A percentile compares a stretch with the other conserved stretches of the same genome.
Evolutionary conservation across 2,329 filamentous ascomycete genomes (phyloP).

Genomic region (Microdochium trichocladiopsis): DNA sequence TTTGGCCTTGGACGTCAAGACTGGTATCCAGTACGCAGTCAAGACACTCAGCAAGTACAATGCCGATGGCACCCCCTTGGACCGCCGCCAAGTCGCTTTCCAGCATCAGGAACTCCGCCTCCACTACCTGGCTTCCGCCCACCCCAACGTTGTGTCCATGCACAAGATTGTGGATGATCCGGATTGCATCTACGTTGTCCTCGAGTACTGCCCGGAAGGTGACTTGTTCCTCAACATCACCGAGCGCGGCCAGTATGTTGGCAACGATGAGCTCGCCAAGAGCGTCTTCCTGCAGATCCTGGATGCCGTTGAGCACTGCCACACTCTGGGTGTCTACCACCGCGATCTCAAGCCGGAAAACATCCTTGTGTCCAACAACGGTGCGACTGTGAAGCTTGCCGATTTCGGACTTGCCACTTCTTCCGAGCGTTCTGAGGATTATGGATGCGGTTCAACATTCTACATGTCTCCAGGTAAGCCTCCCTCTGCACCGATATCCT

Average conservation of each 20-base stretch:
- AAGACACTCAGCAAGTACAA: conserved; percentile 95
- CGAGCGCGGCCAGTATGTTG: conserved; percentile 85
- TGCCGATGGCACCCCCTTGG: conserved; percentile 60
- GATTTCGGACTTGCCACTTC: conserved; percentile 94
- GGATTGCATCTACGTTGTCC: conserved; percentile 91
- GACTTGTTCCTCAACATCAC: conserved; percentile 98
- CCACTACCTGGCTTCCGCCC: conserved; percentile 81
- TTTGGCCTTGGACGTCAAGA: conserved; percentile 76
- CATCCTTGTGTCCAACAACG: conserved; percentile 83
- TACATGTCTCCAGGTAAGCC: conserved; percentile 98
- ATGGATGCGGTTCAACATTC: conserved; percentile 96
- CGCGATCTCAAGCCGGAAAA: conserved; percentile 98
- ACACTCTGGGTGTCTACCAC: conserved; percentile 90
- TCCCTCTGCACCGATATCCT: not conserved
- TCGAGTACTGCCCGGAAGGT: conserved; percentile 95
- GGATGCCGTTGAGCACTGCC: conserved; percentile 94
- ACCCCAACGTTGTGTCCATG: conserved; percentile 90
- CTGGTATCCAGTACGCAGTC: conserved; percentile 79
- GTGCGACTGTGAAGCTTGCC: conserved; percentile 87
- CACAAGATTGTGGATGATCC: conserved; percentile 85
- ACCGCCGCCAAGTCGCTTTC: conserved; percentile 79
- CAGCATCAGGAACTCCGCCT: conserved; percentile 90
- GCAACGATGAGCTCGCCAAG: conserved; percentile 83
- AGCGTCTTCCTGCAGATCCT: conserved; percentile 89
- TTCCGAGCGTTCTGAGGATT: conserved; percentile 80